Evolutionary conservation across 2,329 filamentous ascomycete species (phyloP), one percentile per base, ranked within the genome.

Genomic region (Coniochaeta sp.): DNA sequence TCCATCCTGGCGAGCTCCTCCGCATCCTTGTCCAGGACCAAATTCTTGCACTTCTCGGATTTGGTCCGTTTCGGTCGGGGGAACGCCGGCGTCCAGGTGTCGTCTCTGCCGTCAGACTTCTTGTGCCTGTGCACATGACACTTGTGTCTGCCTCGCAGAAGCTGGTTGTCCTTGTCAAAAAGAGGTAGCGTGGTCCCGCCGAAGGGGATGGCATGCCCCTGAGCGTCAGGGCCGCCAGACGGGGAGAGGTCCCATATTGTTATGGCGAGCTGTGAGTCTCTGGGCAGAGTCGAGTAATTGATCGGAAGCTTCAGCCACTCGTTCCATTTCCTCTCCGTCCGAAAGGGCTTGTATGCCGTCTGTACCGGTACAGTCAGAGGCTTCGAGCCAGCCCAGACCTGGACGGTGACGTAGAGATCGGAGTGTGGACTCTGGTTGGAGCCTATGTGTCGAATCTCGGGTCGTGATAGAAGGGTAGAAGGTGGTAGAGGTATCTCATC

Each of bases 341-440:
- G 90, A 66, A 99, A 97, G 7, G 89, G 74, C 64, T 91, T 96
- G 71, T 97, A 97, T 22, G 90, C 81, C 3, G 94, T 99, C 67
- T 97, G 92, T 10, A 95, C 81, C 0, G 91, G 88, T 1, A 97
- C 89, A 0, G 91, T 95, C 59, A 99, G 73, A 31, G 92, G 91
- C 67, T 99, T 99, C 26, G 91, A 96, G 62, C 95, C 91, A 12
- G 91, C 89, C 87, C 92, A 99, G 62, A 97, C 80, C 68, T 97
- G 94, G 8, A 86, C 87, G 0, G 91, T 96, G 48, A 95, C 85
- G 64, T 92, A 96, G 48, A 99, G 84, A 66, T 99, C 94, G 24
- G 91, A 96, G 65, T 86, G 75, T 1, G 86, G 75, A 67, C 88
- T 91, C 56, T 85, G 81, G 62, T 92, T 94, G 18, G 92, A 96